Conservation (phyloP, 495 filamentous ascomycete species). For the Hypoxylon trugodes region DNA sequence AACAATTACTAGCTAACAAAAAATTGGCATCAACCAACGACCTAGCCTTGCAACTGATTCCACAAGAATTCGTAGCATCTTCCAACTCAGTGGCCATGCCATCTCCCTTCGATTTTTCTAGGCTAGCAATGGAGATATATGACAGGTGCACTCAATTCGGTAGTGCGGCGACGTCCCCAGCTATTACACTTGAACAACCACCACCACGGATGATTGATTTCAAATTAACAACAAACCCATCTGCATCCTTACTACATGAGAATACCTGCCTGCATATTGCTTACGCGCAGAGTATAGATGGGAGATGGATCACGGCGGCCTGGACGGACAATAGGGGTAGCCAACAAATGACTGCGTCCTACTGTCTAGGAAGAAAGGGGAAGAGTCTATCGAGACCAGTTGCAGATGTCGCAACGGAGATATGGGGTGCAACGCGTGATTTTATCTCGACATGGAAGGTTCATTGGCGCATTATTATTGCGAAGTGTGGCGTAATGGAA, state of each 20-base stretch:
- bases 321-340: slow-evolving; percentile 89
- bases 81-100: slow-evolving; percentile 71
- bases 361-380: slow-evolving; percentile 75
- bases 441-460: slow-evolving; percentile 75
- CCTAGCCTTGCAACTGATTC: slow-evolving; percentile 83
- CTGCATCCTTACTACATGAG: slow-evolving; percentile 79
- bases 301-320: slow-evolving; percentile 87
- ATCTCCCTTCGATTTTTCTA: slow-evolving; percentile 69
- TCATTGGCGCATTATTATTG: slow-evolving; percentile 82
- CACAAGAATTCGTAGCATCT: slow-evolving; percentile 74
- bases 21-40: slow-evolving; percentile 66
- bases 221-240: slow-evolving; percentile 71
- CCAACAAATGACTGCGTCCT: slow-evolving; percentile 79
- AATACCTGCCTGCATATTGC: slow-evolving; percentile 87
- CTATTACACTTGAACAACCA: slow-evolving; percentile 77
- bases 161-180: slow-evolving; percentile 61
- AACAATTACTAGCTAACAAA: slow-evolving; percentile 59
- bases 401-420: slow-evolving; percentile 73
- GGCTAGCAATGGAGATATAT: slow-evolving; percentile 84
- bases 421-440: slow-evolving; percentile 84
- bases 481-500: slow-evolving; percentile 75
- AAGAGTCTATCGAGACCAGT: slow-evolving; percentile 63
- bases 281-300: slow-evolving; percentile 81
- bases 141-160: slow-evolving; percentile 75
- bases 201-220: slow-evolving; percentile 81